Evolutionary conservation across 345 rosid genomes (phyloP).

Genomic region (Brassica carinata): DNA sequence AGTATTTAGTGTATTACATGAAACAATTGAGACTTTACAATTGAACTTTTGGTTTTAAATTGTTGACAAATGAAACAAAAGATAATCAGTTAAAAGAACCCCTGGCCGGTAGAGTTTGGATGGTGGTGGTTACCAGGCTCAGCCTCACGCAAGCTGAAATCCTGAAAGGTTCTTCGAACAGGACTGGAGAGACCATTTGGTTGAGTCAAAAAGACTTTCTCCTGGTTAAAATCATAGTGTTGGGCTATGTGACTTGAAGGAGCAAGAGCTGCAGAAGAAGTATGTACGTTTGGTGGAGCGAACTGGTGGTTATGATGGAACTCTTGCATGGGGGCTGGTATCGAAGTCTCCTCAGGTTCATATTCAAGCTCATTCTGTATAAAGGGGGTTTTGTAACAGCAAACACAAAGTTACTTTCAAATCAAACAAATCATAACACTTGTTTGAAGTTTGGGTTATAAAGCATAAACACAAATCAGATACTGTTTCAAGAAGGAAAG

Average conservation of each 20-base stretch:
- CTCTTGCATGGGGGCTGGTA: slow-evolving; percentile 48
- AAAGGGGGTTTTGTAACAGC: not conserved
- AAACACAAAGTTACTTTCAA: not conserved
- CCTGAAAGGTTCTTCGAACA: slow-evolving; percentile 67
- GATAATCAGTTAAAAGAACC: slow-evolving; percentile 7
- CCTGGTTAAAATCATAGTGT: slow-evolving; percentile 46
- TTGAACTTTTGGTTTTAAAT: not conserved
- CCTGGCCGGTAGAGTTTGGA: slow-evolving; percentile 15
- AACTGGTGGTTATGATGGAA: slow-evolving; percentile 51
- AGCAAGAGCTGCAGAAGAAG: slow-evolving; percentile 36
- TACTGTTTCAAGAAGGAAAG: slow-evolving; percentile 9
- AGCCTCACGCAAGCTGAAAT: slow-evolving; percentile 47
- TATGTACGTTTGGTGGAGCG: slow-evolving; percentile 33
- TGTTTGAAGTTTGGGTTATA: not conserved
- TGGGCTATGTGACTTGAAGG: slow-evolving; percentile 46
- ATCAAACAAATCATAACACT: not conserved
- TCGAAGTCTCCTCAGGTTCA: slow-evolving; percentile 60
- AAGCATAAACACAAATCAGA: not conserved
- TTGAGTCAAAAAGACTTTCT: slow-evolving; percentile 45
- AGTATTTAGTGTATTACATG: slow-evolving; percentile 26
- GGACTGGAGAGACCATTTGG: slow-evolving; percentile 66
- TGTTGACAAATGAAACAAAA: not conserved
- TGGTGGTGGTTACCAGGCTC: slow-evolving; percentile 29
- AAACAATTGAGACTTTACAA: slow-evolving; percentile 34
- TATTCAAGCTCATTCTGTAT: slow-evolving; percentile 75